These are phyloP conservation scores for Cladosporium sp. DNA, from an alignment of 2,329 filamentous ascomycete species.

Conservation along the genomic window DNA sequence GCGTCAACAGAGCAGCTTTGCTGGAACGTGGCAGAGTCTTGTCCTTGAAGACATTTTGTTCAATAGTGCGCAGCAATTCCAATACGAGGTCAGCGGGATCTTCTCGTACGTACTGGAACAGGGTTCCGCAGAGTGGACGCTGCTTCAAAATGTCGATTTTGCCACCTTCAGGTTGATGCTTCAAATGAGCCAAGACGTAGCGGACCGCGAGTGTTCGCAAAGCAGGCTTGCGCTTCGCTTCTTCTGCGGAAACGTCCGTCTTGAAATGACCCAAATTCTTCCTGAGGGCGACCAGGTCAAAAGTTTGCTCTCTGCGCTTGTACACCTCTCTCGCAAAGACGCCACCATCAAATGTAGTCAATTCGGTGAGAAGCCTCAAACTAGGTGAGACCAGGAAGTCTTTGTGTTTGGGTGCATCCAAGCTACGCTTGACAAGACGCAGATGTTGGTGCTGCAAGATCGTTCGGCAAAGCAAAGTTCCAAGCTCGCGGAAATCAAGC, in stretches of 20 bases:
- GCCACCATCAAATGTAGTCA: slow-evolving; percentile 82
- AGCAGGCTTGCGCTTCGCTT: slow-evolving; percentile 63
- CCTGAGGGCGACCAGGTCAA: slow-evolving; percentile 66
- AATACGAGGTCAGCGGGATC: slow-evolving; percentile 72
- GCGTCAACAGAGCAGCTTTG: slow-evolving; percentile 52
- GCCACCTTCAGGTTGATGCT: slow-evolving; percentile 69
- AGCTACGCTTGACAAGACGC: slow-evolving; percentile 72
- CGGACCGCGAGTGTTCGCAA: slow-evolving; percentile 78
- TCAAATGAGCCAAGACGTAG: slow-evolving; percentile 75
- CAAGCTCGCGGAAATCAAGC: slow-evolving; percentile 70
- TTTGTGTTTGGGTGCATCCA: slow-evolving; percentile 76
- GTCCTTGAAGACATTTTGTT: slow-evolving; percentile 69
- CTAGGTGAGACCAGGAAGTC: slow-evolving; percentile 87
- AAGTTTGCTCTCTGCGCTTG: slow-evolving; percentile 66
- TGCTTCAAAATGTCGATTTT: slow-evolving; percentile 82
- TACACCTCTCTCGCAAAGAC: slow-evolving; percentile 74
- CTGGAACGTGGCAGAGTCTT: slow-evolving; percentile 65
- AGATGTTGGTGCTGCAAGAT: slow-evolving; percentile 76
- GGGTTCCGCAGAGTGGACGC: slow-evolving; percentile 60
- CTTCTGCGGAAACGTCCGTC: slow-evolving; percentile 50
- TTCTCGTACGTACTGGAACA: slow-evolving; percentile 72
- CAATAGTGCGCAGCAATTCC: slow-evolving; percentile 70
- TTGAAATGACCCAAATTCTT: slow-evolving; percentile 73
- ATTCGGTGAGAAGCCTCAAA: slow-evolving; percentile 77
- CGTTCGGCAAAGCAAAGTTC: slow-evolving; percentile 73